Percentiles rank a stretch among this genome's conserved stretches.
phyloP scores from a whole-genome alignment of 306 rosid species.

The Cajanus cajan region DNA sequence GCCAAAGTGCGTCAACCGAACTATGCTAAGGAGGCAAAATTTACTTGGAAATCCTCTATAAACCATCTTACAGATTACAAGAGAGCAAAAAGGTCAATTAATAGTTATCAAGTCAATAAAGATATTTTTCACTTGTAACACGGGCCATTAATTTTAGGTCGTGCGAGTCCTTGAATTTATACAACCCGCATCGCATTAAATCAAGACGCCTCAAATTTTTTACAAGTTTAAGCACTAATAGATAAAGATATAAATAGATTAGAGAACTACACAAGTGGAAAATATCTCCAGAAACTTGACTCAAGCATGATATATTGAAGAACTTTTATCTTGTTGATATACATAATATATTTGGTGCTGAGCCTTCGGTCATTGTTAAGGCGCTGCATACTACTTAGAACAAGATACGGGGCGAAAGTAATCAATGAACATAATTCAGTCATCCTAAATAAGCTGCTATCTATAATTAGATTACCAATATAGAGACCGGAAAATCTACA shows the following conservation, averaged over 20 bases:
- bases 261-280: not conserved
- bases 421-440: not conserved
- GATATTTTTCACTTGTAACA: not conserved
- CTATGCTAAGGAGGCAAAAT: too few species aligned
- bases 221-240: too few species aligned
- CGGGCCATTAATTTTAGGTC: not conserved
- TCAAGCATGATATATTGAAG: too few species aligned
- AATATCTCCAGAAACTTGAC: not conserved
- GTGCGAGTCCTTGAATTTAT: not conserved
- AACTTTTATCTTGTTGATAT: not conserved
- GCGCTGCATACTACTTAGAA: not conserved
- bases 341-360: not conserved
- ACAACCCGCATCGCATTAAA: too few species aligned
- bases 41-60: too few species aligned
- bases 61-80: too few species aligned
- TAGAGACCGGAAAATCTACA: not conserved
- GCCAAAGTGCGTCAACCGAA: too few species aligned
- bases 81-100: too few species aligned
- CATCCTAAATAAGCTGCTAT: too few species aligned
- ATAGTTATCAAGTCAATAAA: not conserved
- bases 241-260: too few species aligned
- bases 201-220: too few species aligned
- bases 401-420: slow-evolving; percentile 4
- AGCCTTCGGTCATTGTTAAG: not conserved
- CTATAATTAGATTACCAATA: not conserved